Conservation (phyloP, 2,329 filamentous ascomycete species). For the Paradendryphiella salina region DNA sequence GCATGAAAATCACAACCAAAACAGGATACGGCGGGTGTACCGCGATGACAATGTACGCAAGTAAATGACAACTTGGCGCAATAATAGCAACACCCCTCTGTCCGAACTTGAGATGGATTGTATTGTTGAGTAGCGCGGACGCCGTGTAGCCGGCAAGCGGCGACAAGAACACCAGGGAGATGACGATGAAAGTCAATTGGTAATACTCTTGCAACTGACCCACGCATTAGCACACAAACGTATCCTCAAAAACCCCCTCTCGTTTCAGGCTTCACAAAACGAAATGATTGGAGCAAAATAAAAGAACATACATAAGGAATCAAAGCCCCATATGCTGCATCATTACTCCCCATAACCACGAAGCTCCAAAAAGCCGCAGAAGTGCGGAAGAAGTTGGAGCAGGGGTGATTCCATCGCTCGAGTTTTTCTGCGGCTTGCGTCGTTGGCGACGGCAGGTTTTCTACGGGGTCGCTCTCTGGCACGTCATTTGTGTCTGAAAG, state of each 20-base stretch:
- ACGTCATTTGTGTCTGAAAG: constrained; percentile 23
- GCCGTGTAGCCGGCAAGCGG: constrained; percentile 67
- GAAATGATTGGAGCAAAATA: neutral
- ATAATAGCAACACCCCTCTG: constrained; percentile 72
- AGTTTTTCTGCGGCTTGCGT: constrained; percentile 48
- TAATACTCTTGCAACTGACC: constrained; percentile 65
- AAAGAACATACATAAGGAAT: constrained; percentile 54
- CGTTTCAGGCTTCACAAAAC: neutral
- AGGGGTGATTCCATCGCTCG: constrained; percentile 67
- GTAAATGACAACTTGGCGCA: constrained; percentile 63
- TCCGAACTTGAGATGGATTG: constrained; percentile 65
- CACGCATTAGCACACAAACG: neutral
- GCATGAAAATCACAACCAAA: constrained; percentile 65
- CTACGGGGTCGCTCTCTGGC: constrained; percentile 33
- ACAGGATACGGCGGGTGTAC: constrained; percentile 71
- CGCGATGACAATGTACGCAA: constrained; percentile 66
- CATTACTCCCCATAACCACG: constrained; percentile 69
- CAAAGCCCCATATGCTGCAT: constrained; percentile 63
- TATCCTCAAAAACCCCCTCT: neutral
- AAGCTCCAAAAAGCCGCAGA: constrained; percentile 64
- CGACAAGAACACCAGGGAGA: constrained; percentile 69
- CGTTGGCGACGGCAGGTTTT: constrained; percentile 53
- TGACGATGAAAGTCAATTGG: constrained; percentile 61
- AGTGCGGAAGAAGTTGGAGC: constrained; percentile 62
- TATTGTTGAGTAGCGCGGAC: constrained; percentile 67